Conservation (phyloP, 1,139 yeast species). For the Scheffersomyces quercinus region DNA sequence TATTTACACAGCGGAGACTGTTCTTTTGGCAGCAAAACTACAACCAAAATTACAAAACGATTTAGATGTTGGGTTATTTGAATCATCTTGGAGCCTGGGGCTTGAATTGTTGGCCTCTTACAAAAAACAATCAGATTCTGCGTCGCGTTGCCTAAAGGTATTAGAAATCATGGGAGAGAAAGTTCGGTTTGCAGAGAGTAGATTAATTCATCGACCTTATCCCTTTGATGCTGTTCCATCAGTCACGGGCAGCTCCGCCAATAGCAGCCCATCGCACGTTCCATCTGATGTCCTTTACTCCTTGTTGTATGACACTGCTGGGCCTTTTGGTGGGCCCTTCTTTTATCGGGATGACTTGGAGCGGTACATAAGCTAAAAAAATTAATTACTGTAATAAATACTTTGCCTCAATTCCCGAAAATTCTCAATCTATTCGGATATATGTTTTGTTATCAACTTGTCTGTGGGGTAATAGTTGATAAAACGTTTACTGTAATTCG, state of each 20-base stretch:
- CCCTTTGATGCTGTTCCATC: neutral
- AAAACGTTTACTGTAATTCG: too few species aligned
- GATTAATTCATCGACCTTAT: neutral
- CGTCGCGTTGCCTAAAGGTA: conserved; percentile 11
- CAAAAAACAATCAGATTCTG: conserved; percentile 11
- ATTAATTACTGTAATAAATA: neutral
- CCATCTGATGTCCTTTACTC: conserved; percentile 13
- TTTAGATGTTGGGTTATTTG: conserved; percentile 4
- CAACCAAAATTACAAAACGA: conserved; percentile 8
- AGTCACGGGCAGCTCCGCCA: neutral
- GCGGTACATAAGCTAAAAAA: neutral
- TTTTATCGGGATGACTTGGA: conserved; percentile 1
- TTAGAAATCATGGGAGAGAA: conserved; percentile 12
- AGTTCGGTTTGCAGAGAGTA: neutral
- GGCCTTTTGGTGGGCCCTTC: conserved; percentile 13
- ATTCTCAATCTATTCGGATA: too few species aligned
- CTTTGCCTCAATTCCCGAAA: too few species aligned
- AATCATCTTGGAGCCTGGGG: conserved; percentile 8
- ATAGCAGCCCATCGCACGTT: conserved; percentile 3
- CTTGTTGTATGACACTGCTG: conserved; percentile 11
- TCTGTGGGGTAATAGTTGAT: too few species aligned
- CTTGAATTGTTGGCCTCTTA: conserved; percentile 11
- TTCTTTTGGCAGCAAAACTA: conserved; percentile 12
- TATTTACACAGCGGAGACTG: conserved; percentile 11
- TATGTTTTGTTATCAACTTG: too few species aligned